Evolutionary conservation across 352 stramenopile genomes (phyloP), one percentile per base, ranked within the genome.

Genomic region (Ophiocytium majus): DNA sequence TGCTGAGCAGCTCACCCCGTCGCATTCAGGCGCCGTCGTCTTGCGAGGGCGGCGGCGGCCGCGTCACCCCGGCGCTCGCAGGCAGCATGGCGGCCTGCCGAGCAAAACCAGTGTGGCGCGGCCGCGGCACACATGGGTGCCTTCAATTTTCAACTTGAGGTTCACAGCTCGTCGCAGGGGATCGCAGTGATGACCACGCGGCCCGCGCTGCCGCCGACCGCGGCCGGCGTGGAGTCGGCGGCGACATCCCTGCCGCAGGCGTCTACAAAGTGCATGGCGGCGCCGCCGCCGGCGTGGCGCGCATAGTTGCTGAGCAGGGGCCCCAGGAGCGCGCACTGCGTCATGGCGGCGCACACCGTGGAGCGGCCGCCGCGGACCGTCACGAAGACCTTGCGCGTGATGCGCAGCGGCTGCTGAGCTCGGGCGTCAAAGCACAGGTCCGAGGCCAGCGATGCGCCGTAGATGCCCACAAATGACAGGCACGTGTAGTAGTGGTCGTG

Each of bases 401-500:
- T 57, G 43, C 43, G 43, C 43, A 14, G 5, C 43, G 43, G 5
- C 5, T 5, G 5, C n/a, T n/a, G n/a, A n/a, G n/a, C n/a, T n/a
- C n/a, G n/a, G 43, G 43, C 43, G 14, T 57, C 43, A 14, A 57
- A 57, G 43, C 5, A 57, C 5, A 57, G 43, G 43, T 57, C 64
- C 34, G 64, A 76, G 34, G 5, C 17, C 5, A 76, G 64, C 64
- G 34, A 37, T 17, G 75, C 49, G 17, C 82, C 82, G 32, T 63
- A 28, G 43, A 86, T 79, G 43, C 35, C 79, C 9, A 64, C 82
- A 50, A 75, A 83, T 10, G 82, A 86, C 28, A 86, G 78, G 82
- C 82, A 86, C 57, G 36, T 86, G 82, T 86, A 80, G 82, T 79
- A 86, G 50, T 86, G 63, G 76, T 86, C 81, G 23, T 79, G 75